A percentile compares a stretch with the other conserved stretches of the same genome.
Conservation (phyloP, 768 basidiomycete genomes). For the Suillus lakei region DNA sequence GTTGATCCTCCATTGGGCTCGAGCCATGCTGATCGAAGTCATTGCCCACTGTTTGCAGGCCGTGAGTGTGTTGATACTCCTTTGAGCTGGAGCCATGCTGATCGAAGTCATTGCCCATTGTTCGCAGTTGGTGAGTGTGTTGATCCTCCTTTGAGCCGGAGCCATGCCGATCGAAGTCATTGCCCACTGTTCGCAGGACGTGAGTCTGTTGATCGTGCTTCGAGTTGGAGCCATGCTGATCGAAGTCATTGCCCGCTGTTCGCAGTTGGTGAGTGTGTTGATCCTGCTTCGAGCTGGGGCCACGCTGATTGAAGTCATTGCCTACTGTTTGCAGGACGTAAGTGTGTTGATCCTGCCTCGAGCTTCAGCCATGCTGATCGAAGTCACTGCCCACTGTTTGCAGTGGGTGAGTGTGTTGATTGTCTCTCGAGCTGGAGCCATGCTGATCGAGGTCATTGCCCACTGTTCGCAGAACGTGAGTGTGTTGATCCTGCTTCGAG, state of each 20-base stretch:
- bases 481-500: too few relatives aligned
- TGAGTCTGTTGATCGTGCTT: not conserved
- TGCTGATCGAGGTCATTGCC: too few relatives aligned
- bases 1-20: not conserved
- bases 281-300: not conserved
- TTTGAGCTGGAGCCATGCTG: not conserved
- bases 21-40: not conserved
- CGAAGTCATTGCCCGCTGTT: not conserved
- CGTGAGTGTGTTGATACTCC: not conserved
- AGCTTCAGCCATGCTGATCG: too few relatives aligned
- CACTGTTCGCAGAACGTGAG: too few relatives aligned
- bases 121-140: not conserved
- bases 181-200: not conserved
- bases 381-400: too few relatives aligned
- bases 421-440: too few relatives aligned
- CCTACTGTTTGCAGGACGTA: too few relatives aligned
- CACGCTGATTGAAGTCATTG: too few relatives aligned
- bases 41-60: not conserved
- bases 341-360: too few relatives aligned
- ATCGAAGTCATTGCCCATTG: not conserved
- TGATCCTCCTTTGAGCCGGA: not conserved
- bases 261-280: not conserved
- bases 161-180: not conserved
- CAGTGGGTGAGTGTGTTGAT: too few relatives aligned
- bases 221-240: not conserved